Percentiles rank a stretch among this genome's conserved stretches.
phyloP scores from a whole-genome alignment of 495 filamentous ascomycete genomes.

The Hyaloscypha finlandica region DNA sequence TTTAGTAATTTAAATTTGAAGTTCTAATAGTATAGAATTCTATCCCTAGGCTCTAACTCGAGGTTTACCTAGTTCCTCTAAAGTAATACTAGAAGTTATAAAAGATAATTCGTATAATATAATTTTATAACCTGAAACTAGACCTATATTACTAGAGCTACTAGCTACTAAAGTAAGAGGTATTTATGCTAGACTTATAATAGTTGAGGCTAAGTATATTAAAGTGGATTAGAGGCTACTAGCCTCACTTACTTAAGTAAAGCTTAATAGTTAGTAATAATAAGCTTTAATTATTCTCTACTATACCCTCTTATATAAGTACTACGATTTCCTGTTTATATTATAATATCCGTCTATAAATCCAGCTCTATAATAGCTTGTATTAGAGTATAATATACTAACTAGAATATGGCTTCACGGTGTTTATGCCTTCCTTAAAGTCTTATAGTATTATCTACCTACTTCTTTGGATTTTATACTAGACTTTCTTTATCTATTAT shows the following conservation, averaged over 20 bases:
- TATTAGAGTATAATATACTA: slow-evolving; percentile 1
- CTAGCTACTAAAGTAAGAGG: background rate
- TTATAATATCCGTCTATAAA: background rate
- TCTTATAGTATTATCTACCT: background rate
- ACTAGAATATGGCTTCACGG: background rate
- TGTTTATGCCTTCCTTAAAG: background rate
- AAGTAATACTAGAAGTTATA: no score
- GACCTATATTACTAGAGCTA: background rate
- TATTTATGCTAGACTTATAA: background rate
- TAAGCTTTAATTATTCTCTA: background rate
- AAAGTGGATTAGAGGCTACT: background rate
- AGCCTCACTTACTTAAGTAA: background rate
- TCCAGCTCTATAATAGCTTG: background rate
- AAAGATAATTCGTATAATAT: background rate
- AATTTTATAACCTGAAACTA: background rate
- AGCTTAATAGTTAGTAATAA: background rate
- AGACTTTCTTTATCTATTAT: background rate
- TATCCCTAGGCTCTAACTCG: no score
- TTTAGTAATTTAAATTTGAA: no score
- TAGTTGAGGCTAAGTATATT: background rate
- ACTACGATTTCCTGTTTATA: background rate
- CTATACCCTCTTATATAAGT: background rate
- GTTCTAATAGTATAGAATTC: no score
- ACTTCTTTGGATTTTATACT: slow-evolving; percentile 3
- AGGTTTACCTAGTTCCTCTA: no score